Conservation (phyloP, 495 filamentous ascomycete genomes). For the Neurospora sp. region DNA sequence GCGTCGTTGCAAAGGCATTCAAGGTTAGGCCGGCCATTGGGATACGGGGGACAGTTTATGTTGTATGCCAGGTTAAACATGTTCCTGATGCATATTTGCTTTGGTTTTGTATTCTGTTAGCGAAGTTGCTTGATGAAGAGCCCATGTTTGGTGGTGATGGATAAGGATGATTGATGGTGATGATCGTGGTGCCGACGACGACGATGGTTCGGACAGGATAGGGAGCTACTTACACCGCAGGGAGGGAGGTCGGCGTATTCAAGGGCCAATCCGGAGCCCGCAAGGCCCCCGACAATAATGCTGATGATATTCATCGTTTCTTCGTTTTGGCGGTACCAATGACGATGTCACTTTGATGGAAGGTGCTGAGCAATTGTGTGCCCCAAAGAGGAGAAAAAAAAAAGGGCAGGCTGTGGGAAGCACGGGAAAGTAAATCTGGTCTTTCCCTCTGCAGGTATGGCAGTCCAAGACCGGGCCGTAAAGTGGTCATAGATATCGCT, state of each 20-base stretch:
- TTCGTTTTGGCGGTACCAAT: neutral
- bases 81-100: constrained; percentile 12
- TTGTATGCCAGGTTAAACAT: constrained; percentile 4
- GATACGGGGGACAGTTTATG: constrained; percentile 6
- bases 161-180: neutral
- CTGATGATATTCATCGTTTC: neutral
- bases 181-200: neutral
- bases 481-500: neutral
- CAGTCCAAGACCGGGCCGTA: neutral
- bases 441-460: neutral
- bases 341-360: neutral
- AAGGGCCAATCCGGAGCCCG: neutral
- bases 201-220: neutral
- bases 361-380: neutral
- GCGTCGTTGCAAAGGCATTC: constrained; percentile 9
- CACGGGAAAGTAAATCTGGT: neutral
- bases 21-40: constrained; percentile 2
- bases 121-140: neutral
- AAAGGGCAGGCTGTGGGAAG: neutral
- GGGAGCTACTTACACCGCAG: constrained; percentile 3
- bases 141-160: neutral
- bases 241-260: neutral
- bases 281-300: neutral
- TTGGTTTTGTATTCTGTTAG: neutral
- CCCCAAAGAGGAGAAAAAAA: neutral